Evolutionary conservation across 495 filamentous ascomycete genomes (phyloP), one percentile per base, ranked within the genome.

Genomic region (Aspergillus homomorphus): DNA sequence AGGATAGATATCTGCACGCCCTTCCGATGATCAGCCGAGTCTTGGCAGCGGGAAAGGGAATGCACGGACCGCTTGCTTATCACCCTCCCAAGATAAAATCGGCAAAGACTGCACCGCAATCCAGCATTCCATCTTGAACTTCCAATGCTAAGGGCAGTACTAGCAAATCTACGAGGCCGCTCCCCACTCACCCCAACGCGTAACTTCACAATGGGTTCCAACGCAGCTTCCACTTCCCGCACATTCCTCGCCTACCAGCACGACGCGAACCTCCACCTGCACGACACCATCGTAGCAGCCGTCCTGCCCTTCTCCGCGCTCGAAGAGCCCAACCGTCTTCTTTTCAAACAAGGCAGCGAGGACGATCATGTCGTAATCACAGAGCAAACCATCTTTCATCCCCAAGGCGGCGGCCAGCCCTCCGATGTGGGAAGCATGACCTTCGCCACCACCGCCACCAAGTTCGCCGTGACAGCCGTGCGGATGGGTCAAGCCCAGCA

Each of bases 391-490:
- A 85, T 87, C 59, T 88, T 88, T 68, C 81, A 87, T 51, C 78
- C 82, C 2, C 84, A 88, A 68, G 85, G 85, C 5, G 85, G 85
- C 43, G 85, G 85, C 33, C 85, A 88, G 62, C 85, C 85, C 26
- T 81, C 77, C 8, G 85, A 88, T 53, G 73, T 70, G 33, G 85
- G 85, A 38, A 57, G 56, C n/a, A 84, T 88, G 56, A 74, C 58
- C 45, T 55, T 59, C 33, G 9, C 56, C 2, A 23, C 65, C 22
- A 59, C 58, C 1, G 33, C 61, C 5, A 66, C 49, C 42, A 28
- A n/a, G 7, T 85, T 84, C 63, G 58, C 69, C 16, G 80, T 84
- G 28, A 71, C 65, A 1, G 65, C 71, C 19, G 82, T 77, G 20
- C 83, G 84, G 50, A 71, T 68, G 62, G 75, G 75, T 64, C 51